Conservation (phyloP, 1,139 yeast species). For the Candida mesenterica region DNA sequence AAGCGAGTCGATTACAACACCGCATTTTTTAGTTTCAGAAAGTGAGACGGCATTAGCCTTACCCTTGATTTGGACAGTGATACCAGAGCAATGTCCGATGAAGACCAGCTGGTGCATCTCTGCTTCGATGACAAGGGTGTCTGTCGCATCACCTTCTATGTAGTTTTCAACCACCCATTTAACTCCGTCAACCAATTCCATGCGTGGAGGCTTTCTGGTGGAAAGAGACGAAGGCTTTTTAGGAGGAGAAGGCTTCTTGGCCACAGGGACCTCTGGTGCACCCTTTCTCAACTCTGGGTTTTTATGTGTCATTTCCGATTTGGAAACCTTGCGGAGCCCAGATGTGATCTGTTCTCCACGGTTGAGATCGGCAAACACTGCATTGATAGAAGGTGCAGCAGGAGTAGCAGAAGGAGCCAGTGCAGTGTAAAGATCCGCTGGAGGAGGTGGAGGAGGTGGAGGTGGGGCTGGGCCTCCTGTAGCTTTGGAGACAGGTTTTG, state of each 20-base stretch:
- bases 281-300: conserved; percentile 75
- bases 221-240: conserved; percentile 70
- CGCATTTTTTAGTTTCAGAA: conserved; percentile 68
- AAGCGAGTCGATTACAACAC: conserved; percentile 77
- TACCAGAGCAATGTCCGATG: conserved; percentile 74
- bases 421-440: conserved; percentile 56
- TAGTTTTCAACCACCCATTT: conserved; percentile 84
- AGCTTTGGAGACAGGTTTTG: conserved; percentile 21
- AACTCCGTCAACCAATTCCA: conserved; percentile 79
- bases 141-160: conserved; percentile 45
- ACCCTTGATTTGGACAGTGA: conserved; percentile 82
- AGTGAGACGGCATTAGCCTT: conserved; percentile 87
- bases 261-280: conserved; percentile 24
- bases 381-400: conserved; percentile 54
- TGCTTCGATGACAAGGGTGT: conserved; percentile 65
- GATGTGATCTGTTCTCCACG: conserved; percentile 83
- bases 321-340: conserved; percentile 87
- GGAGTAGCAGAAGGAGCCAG: conserved; percentile 20
- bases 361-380: conserved; percentile 89
- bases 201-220: conserved; percentile 61
- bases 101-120: conserved; percentile 86
- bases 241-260: conserved; percentile 61
- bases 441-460: conserved; percentile 66
- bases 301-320: conserved; percentile 92
- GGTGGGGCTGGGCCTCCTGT: conserved; percentile 33